Evolutionary conservation across 257 asterid species (phyloP).

Genomic region (Perilla frutescens): DNA sequence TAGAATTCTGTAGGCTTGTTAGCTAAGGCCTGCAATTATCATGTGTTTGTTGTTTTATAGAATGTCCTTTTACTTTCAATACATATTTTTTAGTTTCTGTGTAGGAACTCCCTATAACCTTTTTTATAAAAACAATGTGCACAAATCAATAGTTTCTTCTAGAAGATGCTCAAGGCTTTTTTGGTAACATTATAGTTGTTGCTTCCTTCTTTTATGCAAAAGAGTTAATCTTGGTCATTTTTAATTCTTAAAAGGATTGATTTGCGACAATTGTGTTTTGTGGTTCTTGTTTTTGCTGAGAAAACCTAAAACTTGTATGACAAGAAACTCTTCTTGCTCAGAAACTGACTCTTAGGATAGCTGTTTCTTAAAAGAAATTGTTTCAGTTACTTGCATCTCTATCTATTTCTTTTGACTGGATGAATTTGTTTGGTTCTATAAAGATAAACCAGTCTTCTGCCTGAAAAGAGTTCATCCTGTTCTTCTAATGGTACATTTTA

Average conservation of each 20-base stretch:
- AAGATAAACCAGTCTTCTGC: slow-evolving; percentile 4
- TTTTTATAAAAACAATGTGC: neutral
- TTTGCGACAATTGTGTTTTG: neutral
- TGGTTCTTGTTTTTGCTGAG: neutral
- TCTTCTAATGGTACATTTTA: slow-evolving; percentile 15
- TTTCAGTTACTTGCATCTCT: slow-evolving; percentile 20
- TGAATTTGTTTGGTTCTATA: slow-evolving; percentile 5
- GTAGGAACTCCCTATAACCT: neutral
- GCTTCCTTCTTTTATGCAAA: slow-evolving; percentile 7
- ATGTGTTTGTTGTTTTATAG: slow-evolving; percentile 1
- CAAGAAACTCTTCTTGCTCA: slow-evolving; percentile 8
- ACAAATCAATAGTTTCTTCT: slow-evolving; percentile 14
- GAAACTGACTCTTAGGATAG: neutral
- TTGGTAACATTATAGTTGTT: slow-evolving; percentile 12
- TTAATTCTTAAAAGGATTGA: slow-evolving; percentile 10
- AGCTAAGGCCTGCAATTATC: slow-evolving; percentile 14
- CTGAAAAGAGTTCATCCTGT: neutral
- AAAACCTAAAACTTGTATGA: neutral
- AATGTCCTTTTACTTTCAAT: neutral
- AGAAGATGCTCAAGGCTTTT: neutral
- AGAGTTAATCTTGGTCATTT: slow-evolving; percentile 15
- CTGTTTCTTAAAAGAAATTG: neutral
- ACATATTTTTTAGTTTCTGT: neutral
- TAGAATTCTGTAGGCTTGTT: slow-evolving; percentile 17
- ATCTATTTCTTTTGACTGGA: slow-evolving; percentile 11